Conservation (phyloP, 257 asterid species). For the Leonotis leonurus region DNA sequence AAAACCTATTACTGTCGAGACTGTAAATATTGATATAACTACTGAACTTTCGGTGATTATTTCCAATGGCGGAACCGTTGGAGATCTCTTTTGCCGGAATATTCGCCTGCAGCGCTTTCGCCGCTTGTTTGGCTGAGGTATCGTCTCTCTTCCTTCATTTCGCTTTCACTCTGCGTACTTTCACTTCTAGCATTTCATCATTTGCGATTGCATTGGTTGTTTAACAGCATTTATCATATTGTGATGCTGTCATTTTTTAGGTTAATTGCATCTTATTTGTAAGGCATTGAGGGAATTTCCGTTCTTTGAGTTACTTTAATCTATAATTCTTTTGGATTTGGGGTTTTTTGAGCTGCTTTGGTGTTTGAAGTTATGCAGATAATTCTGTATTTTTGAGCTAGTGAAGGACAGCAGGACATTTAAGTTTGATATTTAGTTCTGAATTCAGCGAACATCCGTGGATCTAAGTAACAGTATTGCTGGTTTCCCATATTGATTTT, state of each 20-base stretch:
- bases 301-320: background rate
- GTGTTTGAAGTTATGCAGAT: background rate
- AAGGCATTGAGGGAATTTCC: background rate
- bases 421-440: background rate
- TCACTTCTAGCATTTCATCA: background rate
- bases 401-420: background rate
- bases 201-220: constrained; percentile 17
- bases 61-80: constrained; percentile 57
- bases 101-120: constrained; percentile 71
- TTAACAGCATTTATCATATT: background rate
- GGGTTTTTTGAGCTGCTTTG: background rate
- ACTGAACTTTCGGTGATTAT: constrained; percentile 13
- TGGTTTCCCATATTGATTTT: background rate
- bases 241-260: background rate
- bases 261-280: too few relatives aligned
- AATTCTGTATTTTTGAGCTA: background rate
- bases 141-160: background rate
- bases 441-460: background rate
- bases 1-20: background rate
- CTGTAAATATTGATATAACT: background rate
- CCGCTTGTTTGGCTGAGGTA: constrained; percentile 95
- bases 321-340: background rate
- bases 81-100: constrained; percentile 73
- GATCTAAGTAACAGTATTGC: background rate
- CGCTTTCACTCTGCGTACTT: background rate